Conservation (phyloP, 495 filamentous ascomycete genomes). For the Trichocladium uniseriatum region DNA sequence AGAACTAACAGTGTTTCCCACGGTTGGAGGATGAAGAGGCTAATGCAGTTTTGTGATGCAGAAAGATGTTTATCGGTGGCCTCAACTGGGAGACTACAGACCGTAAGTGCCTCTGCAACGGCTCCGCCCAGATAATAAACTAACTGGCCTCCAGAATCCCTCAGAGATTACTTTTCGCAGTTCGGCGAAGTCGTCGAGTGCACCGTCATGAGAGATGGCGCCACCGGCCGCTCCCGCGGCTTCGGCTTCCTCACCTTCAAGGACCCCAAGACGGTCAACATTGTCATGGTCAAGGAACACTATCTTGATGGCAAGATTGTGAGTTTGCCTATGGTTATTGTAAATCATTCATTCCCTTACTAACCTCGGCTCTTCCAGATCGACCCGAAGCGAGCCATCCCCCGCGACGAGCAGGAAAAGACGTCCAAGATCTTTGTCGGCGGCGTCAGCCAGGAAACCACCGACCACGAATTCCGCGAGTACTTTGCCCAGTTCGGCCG, state of each 20-base stretch:
- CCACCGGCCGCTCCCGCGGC: conserved; percentile 84
- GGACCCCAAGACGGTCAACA: conserved; percentile 94
- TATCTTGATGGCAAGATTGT: conserved; percentile 98
- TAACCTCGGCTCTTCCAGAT: conserved; percentile 48
- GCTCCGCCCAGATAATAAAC: background rate
- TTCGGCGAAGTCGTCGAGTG: conserved; percentile 97
- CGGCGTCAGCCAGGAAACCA: conserved; percentile 93
- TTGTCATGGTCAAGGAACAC: conserved; percentile 99
- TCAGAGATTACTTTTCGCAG: conserved; percentile 97
- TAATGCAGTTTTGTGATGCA: conserved; percentile 35
- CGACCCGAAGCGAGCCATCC: conserved; percentile 95
- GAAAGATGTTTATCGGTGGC: conserved; percentile 99
- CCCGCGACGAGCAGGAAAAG: conserved; percentile 93
- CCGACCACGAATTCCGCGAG: conserved; percentile 86
- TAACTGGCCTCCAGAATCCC: conserved; percentile 56
- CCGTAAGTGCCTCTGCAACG: conserved; percentile 50
- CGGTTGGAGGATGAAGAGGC: conserved; percentile 7
- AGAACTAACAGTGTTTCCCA: no score
- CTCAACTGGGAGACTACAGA: conserved; percentile 99
- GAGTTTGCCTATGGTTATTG: no score
- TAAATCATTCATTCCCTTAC: conserved; percentile 1
- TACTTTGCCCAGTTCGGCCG: conserved; percentile 96
- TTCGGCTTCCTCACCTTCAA: conserved; percentile 98
- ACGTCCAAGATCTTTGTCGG: conserved; percentile 98
- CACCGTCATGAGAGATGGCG: conserved; percentile 95